These are phyloP conservation scores for Mucor circinelloides DNA, from an alignment of 371 early-diverging fungal genomes.

Conservation along the genomic window DNA sequence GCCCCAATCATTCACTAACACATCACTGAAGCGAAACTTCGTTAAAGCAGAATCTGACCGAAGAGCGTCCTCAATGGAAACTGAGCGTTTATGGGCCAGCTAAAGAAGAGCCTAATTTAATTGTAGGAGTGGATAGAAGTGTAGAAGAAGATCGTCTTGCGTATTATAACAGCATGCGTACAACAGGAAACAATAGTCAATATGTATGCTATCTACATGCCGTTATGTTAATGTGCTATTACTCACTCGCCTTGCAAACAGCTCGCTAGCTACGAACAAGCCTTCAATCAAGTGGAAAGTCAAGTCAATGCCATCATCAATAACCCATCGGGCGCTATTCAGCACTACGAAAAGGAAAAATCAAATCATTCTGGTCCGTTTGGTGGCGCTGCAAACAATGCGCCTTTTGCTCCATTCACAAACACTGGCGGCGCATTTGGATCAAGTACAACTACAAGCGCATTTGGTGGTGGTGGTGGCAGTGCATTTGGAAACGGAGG, in stretches of 20 bases:
- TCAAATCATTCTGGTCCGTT: slow-evolving; percentile 27
- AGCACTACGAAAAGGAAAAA: slow-evolving; percentile 46
- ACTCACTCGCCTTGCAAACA: neutral
- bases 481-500: slow-evolving; percentile 22
- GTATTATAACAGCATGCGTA: slow-evolving; percentile 48
- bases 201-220: slow-evolving; percentile 33
- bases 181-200: slow-evolving; percentile 36
- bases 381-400: slow-evolving; percentile 23
- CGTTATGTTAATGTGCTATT: no score
- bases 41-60: slow-evolving; percentile 41
- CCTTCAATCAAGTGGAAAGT: slow-evolving; percentile 26
- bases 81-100: slow-evolving; percentile 63
- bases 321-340: slow-evolving; percentile 36
- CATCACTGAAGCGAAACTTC: slow-evolving; percentile 38
- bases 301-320: slow-evolving; percentile 40
- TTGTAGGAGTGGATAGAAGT: slow-evolving; percentile 58
- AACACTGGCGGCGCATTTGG: slow-evolving; percentile 21
- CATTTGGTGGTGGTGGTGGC: slow-evolving; percentile 15
- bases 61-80: slow-evolving; percentile 53
- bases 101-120: slow-evolving; percentile 67
- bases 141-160: slow-evolving; percentile 61
- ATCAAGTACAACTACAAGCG: neutral
- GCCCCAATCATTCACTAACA: neutral
- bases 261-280: slow-evolving; percentile 32
- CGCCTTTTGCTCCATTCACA: slow-evolving; percentile 39